Percentiles rank a stretch among this genome's conserved stretches.
These are phyloP conservation scores for Graphilbum sp. DNA, from an alignment of 2,329 filamentous ascomycete species.

Conservation along the genomic window DNA sequence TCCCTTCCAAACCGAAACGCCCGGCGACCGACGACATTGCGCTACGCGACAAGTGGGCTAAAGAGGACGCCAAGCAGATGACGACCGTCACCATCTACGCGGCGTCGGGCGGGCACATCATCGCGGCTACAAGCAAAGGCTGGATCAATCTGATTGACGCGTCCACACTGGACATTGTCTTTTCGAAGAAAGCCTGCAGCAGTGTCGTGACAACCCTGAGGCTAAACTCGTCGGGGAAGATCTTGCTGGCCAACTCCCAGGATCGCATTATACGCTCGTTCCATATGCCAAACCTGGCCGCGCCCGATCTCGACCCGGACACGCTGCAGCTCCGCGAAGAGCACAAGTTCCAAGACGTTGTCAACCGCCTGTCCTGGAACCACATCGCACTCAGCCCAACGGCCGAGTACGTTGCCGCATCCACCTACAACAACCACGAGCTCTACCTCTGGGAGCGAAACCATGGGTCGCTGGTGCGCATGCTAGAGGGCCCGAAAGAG, in stretches of 20 bases:
- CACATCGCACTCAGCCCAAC: slow-evolving; percentile 90
- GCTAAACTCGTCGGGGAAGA: slow-evolving; percentile 67
- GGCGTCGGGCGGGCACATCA: slow-evolving; percentile 67
- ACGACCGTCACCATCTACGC: slow-evolving; percentile 90
- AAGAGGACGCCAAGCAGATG: slow-evolving; percentile 85
- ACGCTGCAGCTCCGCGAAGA: slow-evolving; percentile 82
- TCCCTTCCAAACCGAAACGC: slow-evolving; percentile 71
- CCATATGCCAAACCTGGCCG: slow-evolving; percentile 62
- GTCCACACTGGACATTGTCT: slow-evolving; percentile 63
- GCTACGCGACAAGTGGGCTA: slow-evolving; percentile 65
- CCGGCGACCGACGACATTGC: slow-evolving; percentile 54
- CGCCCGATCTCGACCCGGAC: slow-evolving; percentile 57
- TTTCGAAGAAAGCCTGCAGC: slow-evolving; percentile 74
- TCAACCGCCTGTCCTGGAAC: slow-evolving; percentile 91
- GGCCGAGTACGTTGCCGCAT: slow-evolving; percentile 90
- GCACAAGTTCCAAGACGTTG: slow-evolving; percentile 96
- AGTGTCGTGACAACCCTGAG: slow-evolving; percentile 81
- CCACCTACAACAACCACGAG: slow-evolving; percentile 96
- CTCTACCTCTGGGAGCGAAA: slow-evolving; percentile 96
- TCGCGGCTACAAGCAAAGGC: slow-evolving; percentile 87
- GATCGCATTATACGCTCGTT: slow-evolving; percentile 93
- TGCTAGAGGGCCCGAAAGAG: slow-evolving; percentile 91
- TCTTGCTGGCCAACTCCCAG: slow-evolving; percentile 81
- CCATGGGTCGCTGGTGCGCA: slow-evolving; percentile 87
- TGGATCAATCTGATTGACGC: slow-evolving; percentile 92